Conservation (phyloP, 2,329 filamentous ascomycete species). For the Cryphonectria japonica region DNA sequence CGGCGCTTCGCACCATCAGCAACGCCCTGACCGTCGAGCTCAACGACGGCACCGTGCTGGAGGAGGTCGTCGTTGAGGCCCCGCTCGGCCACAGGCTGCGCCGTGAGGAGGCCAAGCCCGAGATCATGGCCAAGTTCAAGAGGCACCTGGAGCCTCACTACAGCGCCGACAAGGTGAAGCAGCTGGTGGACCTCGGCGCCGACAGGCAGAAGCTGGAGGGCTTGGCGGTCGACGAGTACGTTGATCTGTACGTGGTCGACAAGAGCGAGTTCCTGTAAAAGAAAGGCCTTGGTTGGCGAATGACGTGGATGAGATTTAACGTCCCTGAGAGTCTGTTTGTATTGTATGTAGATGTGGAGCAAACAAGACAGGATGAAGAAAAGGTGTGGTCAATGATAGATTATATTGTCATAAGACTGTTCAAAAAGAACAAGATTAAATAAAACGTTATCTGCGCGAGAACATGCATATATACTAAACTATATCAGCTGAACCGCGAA, state of each 20-base stretch:
- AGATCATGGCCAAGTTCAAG: constrained; percentile 95
- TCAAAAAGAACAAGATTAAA: neutral
- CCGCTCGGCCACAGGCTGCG: constrained; percentile 90
- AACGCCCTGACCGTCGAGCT: constrained; percentile 95
- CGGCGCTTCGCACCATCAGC: constrained; percentile 90
- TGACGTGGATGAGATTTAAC: neutral
- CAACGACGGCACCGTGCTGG: constrained; percentile 89
- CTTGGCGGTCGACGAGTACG: constrained; percentile 88
- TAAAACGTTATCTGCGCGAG: neutral
- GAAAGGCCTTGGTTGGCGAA: neutral
- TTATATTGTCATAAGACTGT: neutral
- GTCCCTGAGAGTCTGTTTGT: neutral
- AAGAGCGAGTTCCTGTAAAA: constrained; percentile 28
- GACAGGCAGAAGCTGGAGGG: constrained; percentile 75
- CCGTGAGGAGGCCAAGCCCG: constrained; percentile 95
- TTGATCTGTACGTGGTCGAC: constrained; percentile 68
- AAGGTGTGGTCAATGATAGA: neutral
- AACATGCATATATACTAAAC: neutral
- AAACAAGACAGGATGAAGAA: neutral
- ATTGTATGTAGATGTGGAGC: neutral
- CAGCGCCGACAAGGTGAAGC: constrained; percentile 73
- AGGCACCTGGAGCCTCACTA: constrained; percentile 87
- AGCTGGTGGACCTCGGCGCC: constrained; percentile 80
- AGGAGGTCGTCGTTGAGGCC: constrained; percentile 91
- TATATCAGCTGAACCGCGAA: neutral